These are phyloP conservation scores for Dentiscutata heterogama DNA, from an alignment of 371 early-diverging fungal genomes.

Conservation along the genomic window DNA sequence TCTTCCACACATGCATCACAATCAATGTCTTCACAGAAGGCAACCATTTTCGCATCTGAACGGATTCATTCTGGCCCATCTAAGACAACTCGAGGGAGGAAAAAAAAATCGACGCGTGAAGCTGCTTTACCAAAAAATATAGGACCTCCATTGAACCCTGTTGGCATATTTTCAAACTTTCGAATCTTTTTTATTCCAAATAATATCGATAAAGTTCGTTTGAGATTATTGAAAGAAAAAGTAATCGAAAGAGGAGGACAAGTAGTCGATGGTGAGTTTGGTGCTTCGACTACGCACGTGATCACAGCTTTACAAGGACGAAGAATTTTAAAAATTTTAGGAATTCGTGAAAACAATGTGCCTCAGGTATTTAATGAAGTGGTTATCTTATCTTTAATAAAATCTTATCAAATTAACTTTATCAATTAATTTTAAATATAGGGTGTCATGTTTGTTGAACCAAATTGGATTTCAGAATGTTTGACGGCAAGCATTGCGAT, in stretches of 20 bases:
- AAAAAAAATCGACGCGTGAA: not conserved
- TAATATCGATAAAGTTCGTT: constrained; percentile 8
- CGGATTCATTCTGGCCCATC: not conserved
- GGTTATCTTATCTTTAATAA: too few species aligned
- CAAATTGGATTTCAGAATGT: constrained; percentile 12
- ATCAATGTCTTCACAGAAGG: not conserved
- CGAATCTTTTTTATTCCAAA: constrained; percentile 14
- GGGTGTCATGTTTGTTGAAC: not conserved
- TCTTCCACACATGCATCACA: not conserved
- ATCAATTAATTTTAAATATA: not conserved
- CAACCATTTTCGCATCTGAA: not conserved
- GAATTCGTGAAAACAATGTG: not conserved
- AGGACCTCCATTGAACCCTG: not conserved
- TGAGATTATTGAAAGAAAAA: constrained; percentile 21
- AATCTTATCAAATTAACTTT: too few species aligned
- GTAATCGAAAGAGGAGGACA: not conserved
- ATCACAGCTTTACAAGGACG: not conserved
- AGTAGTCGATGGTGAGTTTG: not conserved
- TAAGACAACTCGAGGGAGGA: constrained; percentile 13
- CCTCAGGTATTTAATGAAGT: not conserved
- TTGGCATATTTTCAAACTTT: constrained; percentile 16
- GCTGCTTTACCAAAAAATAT: too few species aligned
- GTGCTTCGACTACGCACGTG: not conserved
- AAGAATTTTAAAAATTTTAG: not conserved
- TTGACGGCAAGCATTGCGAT: too few species aligned